Percentiles rank a stretch among this genome's conserved stretches.
These are phyloP conservation scores for Darksidea phi DNA, from an alignment of 495 filamentous ascomycete genomes.

Conservation along the genomic window DNA sequence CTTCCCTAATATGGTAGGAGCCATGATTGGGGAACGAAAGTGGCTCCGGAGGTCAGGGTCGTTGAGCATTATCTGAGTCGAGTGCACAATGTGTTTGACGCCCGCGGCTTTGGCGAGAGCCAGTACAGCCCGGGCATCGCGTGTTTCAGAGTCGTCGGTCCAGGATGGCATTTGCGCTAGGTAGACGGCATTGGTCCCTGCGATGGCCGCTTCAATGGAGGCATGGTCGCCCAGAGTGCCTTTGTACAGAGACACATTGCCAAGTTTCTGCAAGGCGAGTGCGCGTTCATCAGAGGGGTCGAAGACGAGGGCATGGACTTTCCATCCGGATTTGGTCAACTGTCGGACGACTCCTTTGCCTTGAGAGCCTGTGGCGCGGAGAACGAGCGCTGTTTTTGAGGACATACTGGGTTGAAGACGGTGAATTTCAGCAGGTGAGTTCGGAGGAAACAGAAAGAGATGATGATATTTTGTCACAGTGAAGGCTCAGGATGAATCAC, in stretches of 20 bases:
- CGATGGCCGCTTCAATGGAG: constrained; percentile 42
- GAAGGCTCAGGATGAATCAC: too few species aligned
- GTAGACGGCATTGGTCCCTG: constrained; percentile 50
- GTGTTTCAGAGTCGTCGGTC: constrained; percentile 39
- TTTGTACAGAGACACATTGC: constrained; percentile 38
- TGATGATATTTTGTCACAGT: not conserved
- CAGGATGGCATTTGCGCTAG: constrained; percentile 48
- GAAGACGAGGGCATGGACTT: constrained; percentile 48
- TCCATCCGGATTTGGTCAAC: constrained; percentile 43
- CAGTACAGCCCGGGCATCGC: constrained; percentile 46
- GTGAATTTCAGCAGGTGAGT: constrained; percentile 34
- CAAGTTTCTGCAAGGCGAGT: constrained; percentile 44
- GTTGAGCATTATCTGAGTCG: constrained; percentile 39
- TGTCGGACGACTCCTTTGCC: constrained; percentile 48
- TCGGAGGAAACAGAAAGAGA: not conserved
- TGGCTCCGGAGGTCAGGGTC: constrained; percentile 35
- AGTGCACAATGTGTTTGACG: constrained; percentile 48
- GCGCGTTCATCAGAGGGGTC: constrained; percentile 43
- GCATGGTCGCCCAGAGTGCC: constrained; percentile 48
- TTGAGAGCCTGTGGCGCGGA: constrained; percentile 52
- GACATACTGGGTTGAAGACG: constrained; percentile 39
- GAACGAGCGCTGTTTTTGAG: constrained; percentile 18
- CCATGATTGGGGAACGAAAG: constrained; percentile 32
- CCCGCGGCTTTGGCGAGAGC: constrained; percentile 45
- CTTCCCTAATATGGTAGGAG: constrained; percentile 42